Evolutionary conservation across 805 yeast species (phyloP).

Genomic region (Candida multigemmis): DNA sequence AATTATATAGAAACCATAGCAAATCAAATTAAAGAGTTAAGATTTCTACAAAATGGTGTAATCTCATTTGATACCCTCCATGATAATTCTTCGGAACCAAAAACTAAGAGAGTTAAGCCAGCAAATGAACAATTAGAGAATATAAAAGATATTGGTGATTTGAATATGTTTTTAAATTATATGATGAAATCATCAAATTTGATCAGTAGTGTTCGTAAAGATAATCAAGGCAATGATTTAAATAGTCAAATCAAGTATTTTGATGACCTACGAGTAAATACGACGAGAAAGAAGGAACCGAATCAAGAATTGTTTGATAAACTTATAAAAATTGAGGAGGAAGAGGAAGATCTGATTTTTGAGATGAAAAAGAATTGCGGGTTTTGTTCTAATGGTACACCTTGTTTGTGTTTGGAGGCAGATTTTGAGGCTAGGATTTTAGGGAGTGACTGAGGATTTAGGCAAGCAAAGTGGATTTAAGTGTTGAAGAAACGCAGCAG

Average conservation of each 20-base stretch:
- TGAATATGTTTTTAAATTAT: slow-evolving; percentile 29
- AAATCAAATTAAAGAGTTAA: slow-evolving; percentile 33
- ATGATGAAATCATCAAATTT: slow-evolving; percentile 26
- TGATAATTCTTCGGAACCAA: slow-evolving; percentile 5
- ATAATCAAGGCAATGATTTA: slow-evolving; percentile 6
- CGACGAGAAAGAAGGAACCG: slow-evolving; percentile 5
- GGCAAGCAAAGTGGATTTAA: too few relatives aligned
- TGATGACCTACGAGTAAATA: slow-evolving; percentile 11
- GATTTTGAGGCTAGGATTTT: slow-evolving; percentile 11
- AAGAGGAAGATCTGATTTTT: slow-evolving; percentile 2
- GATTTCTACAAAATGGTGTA: slow-evolving; percentile 34
- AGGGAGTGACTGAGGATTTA: too few relatives aligned
- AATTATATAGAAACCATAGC: slow-evolving; percentile 33
- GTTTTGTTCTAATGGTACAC: slow-evolving; percentile 28
- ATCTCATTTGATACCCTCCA: slow-evolving; percentile 33
- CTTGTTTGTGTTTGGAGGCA: slow-evolving; percentile 34
- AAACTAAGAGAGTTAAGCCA: slow-evolving; percentile 1
- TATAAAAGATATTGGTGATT: slow-evolving; percentile 29
- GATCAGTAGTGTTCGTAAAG: slow-evolving; percentile 30
- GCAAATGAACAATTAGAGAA: slow-evolving; percentile 17
- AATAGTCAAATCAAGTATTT: slow-evolving; percentile 15
- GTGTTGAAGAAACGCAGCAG: too few relatives aligned
- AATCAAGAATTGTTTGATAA: slow-evolving; percentile 6
- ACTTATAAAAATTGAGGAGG: slow-evolving; percentile 5
- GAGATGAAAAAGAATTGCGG: slow-evolving; percentile 21